phyloP scores from a whole-genome alignment of 495 filamentous ascomycete genomes.

The Xylaria grammica region DNA sequence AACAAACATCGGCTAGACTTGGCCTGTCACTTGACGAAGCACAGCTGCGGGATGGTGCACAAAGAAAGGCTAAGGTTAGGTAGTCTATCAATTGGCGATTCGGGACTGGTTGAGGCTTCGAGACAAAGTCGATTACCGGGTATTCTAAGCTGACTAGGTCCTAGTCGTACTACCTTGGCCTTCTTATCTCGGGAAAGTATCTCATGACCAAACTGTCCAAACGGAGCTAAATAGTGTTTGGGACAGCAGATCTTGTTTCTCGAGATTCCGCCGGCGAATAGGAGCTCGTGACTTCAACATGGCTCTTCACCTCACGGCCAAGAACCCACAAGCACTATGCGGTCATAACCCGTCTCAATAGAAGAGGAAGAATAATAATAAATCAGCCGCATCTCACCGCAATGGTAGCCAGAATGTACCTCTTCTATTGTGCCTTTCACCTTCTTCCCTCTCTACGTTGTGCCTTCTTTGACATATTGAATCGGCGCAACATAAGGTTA shows the following conservation, averaged over 20 bases:
- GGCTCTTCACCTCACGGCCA: not conserved
- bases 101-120: too few relatives aligned
- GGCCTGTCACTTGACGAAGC: not conserved
- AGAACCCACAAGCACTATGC: slow-evolving; percentile 17
- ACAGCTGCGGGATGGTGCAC: not conserved
- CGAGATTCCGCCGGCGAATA: not conserved
- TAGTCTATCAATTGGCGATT: not conserved
- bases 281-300: not conserved
- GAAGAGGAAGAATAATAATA: not conserved
- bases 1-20: not conserved
- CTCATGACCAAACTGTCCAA: slow-evolving; percentile 12
- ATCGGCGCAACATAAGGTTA: not conserved
- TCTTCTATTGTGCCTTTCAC: slow-evolving; percentile 5
- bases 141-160: not conserved
- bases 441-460: not conserved
- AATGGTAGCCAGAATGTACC: not conserved
- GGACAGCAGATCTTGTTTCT: not conserved
- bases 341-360: slow-evolving; percentile 6
- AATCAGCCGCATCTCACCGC: not conserved
- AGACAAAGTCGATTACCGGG: too few relatives aligned
- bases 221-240: not conserved
- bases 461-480: not conserved
- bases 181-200: slow-evolving; percentile 21
- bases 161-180: not conserved
- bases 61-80: too few relatives aligned